These are phyloP conservation scores for Hyaloscypha finlandica DNA, from an alignment of 495 filamentous ascomycete species.

Conservation along the genomic window DNA sequence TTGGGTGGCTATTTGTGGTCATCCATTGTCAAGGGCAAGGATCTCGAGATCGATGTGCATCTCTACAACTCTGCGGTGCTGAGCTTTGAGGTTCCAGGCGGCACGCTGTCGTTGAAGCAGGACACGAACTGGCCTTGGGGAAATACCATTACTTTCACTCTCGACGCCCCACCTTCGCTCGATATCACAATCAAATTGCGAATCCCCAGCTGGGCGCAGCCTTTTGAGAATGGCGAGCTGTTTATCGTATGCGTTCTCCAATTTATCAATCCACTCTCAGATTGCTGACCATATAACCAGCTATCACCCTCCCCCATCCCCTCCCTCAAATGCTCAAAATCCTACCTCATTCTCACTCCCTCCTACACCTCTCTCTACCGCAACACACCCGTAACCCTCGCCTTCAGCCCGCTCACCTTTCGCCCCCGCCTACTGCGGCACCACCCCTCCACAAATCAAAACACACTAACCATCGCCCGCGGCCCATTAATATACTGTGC, in stretches of 20 bases:
- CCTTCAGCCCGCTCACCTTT: too few relatives aligned
- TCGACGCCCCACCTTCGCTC: conserved; percentile 34
- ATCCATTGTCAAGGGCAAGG: conserved; percentile 31
- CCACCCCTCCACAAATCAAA: conserved; percentile 52
- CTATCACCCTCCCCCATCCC: too few relatives aligned
- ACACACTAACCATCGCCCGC: conserved; percentile 49
- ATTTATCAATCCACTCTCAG: conserved; percentile 36
- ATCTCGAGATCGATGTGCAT: conserved; percentile 48
- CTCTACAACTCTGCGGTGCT: conserved; percentile 52
- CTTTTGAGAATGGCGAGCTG: conserved; percentile 27
- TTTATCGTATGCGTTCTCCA: conserved; percentile 35
- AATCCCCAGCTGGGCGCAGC: conserved; percentile 53
- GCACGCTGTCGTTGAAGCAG: conserved; percentile 42
- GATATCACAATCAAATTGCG: conserved; percentile 44
- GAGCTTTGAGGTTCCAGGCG: conserved; percentile 37
- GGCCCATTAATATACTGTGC: conserved; percentile 60
- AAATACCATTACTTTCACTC: conserved; percentile 47
- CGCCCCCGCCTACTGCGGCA: conserved; percentile 47
- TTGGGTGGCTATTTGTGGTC: conserved; percentile 57
- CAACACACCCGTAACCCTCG: too few relatives aligned
- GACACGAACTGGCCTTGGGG: conserved; percentile 57
- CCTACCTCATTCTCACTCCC: too few relatives aligned
- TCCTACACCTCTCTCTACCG: too few relatives aligned
- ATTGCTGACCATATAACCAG: too few relatives aligned
- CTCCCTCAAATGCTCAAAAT: too few relatives aligned